Base-by-base conservation (phyloP, 345 rosid species). In the Bruguiera parviflora region DNA sequence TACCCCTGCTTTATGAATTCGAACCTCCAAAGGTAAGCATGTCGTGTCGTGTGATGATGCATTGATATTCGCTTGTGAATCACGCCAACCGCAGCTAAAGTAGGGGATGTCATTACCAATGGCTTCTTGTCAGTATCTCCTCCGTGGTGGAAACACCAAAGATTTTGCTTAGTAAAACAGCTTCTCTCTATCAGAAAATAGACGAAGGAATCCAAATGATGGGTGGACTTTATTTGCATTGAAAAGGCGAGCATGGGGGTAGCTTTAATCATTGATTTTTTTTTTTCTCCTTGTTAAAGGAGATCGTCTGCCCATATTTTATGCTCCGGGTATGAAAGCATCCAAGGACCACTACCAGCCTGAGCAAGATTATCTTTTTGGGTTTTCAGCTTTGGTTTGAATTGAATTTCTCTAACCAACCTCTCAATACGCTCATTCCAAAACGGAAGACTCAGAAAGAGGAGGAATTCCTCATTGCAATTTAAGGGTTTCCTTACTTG, bases 21-120 rank as follows among this genome's bases (percentile, higher is more conserved):
- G 76, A 71, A 55, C 18, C 52, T 28, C 2, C 29, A 19, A 56
- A 70, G 67, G 73, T 22, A 8, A 13, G n/a, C 8, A 28, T 10
- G 0, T 47, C 1, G 3, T 10, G 0, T 47, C 1, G 3, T 21
- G 22, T 15, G 55, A 43, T 18, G 59, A 39, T 47, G 43, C 33
- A 56, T 27, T 1, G 75, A 65, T 68, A 70, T 67, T 75, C 51
- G 81, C 84, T 75, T 75, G 59, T 46, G 71, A 58, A 56, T 71
- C 9, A 78, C 79, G 85, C 84, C 52, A 64, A 29, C 53, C 6
- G 5, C 39, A 11, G 19, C 22, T 20, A 3, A 22, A 5, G 15
- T 32, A 56, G 39, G 65, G 64, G 70, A 3, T 25, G 21, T 22
- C 43, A 24, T 3, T 21, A 21, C 27, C 7, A 5, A 24, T 56